phyloP scores from a whole-genome alignment of 176 grass and related monocot genomes.

The Elaeis guineensis region DNA sequence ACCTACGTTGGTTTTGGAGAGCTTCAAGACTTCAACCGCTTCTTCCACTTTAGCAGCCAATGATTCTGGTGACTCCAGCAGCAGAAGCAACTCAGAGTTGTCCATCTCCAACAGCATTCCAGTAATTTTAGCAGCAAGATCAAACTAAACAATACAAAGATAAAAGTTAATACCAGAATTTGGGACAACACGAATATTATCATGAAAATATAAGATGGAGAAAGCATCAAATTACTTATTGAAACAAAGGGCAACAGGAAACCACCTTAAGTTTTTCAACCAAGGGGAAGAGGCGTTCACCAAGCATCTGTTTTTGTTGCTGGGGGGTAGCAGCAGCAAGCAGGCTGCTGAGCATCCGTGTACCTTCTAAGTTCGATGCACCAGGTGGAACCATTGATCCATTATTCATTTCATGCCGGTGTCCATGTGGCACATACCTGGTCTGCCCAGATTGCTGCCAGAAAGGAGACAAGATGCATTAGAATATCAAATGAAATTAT shows the following conservation, averaged over 20 bases:
- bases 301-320: conserved; percentile 45
- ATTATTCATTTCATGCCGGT: conserved; percentile 26
- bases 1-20: conserved; percentile 30
- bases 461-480: too few species aligned
- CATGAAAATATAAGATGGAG: too few species aligned
- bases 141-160: conserved; percentile 26
- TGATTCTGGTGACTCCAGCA: conserved; percentile 46
- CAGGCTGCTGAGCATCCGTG: conserved; percentile 33
- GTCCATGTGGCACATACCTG: conserved; percentile 37
- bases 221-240: too few species aligned
- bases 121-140: conserved; percentile 61
- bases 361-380: conserved; percentile 33
- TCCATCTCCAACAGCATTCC: conserved; percentile 65
- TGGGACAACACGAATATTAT: background rate
- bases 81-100: conserved; percentile 31
- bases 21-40: conserved; percentile 34
- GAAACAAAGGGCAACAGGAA: background rate
- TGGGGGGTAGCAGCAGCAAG: conserved; percentile 30
- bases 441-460: conserved; percentile 33
- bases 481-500: too few species aligned
- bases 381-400: conserved; percentile 29
- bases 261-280: conserved; percentile 51
- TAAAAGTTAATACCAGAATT: background rate
- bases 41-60: conserved; percentile 49
- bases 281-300: conserved; percentile 49